phyloP scores from a whole-genome alignment of 768 basidiomycete species.

The Lactarius pseudohatsudake region DNA sequence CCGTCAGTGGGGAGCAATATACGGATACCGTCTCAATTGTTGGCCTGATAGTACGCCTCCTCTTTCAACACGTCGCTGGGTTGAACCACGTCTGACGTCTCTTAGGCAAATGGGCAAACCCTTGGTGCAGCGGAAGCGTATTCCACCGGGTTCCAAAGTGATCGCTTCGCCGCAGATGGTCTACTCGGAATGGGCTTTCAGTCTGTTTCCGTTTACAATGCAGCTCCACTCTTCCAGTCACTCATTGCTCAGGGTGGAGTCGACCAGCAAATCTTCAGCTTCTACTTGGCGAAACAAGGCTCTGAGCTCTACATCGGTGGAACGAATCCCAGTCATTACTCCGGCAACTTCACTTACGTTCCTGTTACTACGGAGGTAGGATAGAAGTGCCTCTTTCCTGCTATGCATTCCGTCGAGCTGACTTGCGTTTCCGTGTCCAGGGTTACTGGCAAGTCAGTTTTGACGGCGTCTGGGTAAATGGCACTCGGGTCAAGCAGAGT shows the following conservation, averaged over 20 bases:
- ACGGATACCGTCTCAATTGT: conserved; percentile 45
- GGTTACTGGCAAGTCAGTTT: conserved; percentile 31
- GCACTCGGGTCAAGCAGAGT: background rate
- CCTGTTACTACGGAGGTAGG: conserved; percentile 8
- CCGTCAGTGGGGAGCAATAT: conserved; percentile 42
- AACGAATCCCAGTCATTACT: background rate
- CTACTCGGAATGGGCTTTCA: conserved; percentile 44
- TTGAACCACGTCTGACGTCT: background rate
- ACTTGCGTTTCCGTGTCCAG: conserved; percentile 1
- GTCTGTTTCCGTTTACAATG: conserved; percentile 31
- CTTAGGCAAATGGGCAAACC: conserved; percentile 38
- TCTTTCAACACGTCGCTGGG: background rate
- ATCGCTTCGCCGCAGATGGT: conserved; percentile 41
- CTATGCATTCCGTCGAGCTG: background rate
- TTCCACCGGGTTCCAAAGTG: conserved; percentile 35
- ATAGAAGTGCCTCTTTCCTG: background rate
- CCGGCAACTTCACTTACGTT: conserved; percentile 14
- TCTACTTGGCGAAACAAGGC: conserved; percentile 45
- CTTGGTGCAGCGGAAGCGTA: conserved; percentile 47
- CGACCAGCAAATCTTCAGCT: conserved; percentile 43
- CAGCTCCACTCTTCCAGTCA: conserved; percentile 39
- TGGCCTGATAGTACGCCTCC: conserved; percentile 33
- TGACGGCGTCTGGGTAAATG: conserved; percentile 17
- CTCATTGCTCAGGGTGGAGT: conserved; percentile 40
- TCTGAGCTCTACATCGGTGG: conserved; percentile 23